Base-by-base conservation (phyloP, 2,329 filamentous ascomycete species). In the Fonsecaea erecta region DNA sequence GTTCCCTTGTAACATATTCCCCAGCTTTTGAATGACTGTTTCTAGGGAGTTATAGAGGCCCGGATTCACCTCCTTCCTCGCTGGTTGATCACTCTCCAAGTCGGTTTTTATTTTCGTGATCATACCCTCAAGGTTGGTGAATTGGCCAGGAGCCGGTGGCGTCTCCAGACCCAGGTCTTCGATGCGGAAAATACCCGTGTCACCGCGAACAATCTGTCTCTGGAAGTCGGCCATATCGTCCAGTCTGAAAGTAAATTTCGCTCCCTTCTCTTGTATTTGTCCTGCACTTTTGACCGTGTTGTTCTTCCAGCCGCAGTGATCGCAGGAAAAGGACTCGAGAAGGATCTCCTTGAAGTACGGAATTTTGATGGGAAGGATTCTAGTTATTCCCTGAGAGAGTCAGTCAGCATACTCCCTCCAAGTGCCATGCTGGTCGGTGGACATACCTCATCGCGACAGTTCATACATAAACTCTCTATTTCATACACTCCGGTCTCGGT, bases 271-370 rank as follows among this genome's bases (percentile, higher is more conserved):
- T 80, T 98, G 95, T 68, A 98, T 94, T 72, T 93, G 87, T 67
- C 93, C 93, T 30, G 95, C 95, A 8, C 93, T 88, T 76, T 97
- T 94, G 72, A 99, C 90, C 73, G 97, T 94, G 77, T 93, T 93
- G 82, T 98, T 97, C 71, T 90, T 88, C 79, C 94, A 90, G 75
- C 88, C 83, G 81, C 95, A 99, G 79, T 97, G 87, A 5, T 92
- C 88, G 83, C 95, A 99, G 71, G 87, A 86, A 79, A 99, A 99
- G 68, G 94, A 98, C 89, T 97, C 97, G 78, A 99, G 87, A 74
- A 99, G 92, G 69, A 99, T 89, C 78, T 99, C 94, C 81, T 93
- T 92, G 83, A 99, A 99, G 84, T 92, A 98, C 16, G 95, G 95
- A 62, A 99, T 97, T 70, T 88, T 88, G 16, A 96, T 96, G 61